A percentile compares a stretch with the other conserved stretches of the same genome.
Evolutionary conservation across 139 green algal species (phyloP).

Genomic region (Coelastrella sp.): DNA sequence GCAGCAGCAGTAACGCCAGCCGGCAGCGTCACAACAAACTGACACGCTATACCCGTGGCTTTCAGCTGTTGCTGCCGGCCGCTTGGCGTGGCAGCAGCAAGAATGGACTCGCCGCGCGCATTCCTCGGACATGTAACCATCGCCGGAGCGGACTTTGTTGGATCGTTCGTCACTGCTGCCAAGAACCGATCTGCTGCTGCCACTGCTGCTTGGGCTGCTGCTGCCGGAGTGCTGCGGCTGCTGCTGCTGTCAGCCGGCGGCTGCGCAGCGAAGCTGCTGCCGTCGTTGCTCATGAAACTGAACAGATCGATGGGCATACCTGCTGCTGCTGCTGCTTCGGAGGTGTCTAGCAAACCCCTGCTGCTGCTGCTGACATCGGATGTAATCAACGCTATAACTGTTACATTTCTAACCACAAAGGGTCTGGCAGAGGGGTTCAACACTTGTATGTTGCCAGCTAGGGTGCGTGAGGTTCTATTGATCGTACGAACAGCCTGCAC

Average conservation of each 20-base stretch:
- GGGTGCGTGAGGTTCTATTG: not conserved
- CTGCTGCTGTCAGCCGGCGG: not conserved
- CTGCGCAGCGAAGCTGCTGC: not conserved
- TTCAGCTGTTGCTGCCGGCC: not conserved
- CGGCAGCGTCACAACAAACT: conserved; percentile 30
- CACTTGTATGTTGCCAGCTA: not conserved
- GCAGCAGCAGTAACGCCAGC: not conserved
- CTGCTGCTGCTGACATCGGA: not conserved
- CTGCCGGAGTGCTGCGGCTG: not conserved
- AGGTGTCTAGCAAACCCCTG: not conserved
- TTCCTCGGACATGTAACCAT: conserved; percentile 3
- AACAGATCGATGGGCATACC: not conserved
- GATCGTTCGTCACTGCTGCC: not conserved
- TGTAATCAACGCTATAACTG: not conserved
- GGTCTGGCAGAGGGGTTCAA: not conserved
- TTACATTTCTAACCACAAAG: not conserved
- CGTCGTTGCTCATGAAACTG: not conserved
- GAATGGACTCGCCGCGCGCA: not conserved
- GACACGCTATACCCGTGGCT: conserved; percentile 18
- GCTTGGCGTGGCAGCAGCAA: not conserved
- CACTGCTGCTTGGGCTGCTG: conserved; percentile 1
- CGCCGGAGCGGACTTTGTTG: not conserved
- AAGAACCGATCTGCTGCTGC: not conserved
- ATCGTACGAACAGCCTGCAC: not conserved
- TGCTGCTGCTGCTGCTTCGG: conserved; percentile 1